These are phyloP conservation scores for Fagopyrum tataricum DNA, from an alignment of 148 eudicot species.

Conservation along the genomic window DNA sequence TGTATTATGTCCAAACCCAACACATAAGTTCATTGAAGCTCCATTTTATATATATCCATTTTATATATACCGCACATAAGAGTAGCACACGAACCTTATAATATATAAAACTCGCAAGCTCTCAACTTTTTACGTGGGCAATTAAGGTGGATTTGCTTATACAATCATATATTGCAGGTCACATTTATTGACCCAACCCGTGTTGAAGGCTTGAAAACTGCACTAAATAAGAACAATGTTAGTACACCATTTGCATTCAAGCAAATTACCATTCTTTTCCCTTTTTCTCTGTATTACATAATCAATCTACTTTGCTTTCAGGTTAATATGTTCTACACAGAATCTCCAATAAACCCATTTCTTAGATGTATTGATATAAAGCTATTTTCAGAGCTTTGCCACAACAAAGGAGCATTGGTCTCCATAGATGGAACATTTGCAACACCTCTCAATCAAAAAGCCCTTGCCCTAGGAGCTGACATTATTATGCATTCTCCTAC, in stretches of 20 bases:
- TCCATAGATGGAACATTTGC: constrained; percentile 89
- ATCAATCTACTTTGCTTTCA: constrained; percentile 5
- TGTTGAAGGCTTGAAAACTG: constrained; percentile 55
- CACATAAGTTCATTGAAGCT: too few relatives aligned
- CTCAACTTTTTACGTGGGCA: too few relatives aligned
- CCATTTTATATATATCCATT: too few relatives aligned
- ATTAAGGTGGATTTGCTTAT: too few relatives aligned
- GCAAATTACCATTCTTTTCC: neutral
- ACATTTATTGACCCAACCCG: constrained; percentile 90
- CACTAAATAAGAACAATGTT: constrained; percentile 60
- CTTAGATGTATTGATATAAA: constrained; percentile 86
- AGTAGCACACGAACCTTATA: too few relatives aligned
- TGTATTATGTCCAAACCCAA: too few relatives aligned
- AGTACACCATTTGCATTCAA: too few relatives aligned
- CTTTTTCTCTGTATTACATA: neutral
- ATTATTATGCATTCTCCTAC: constrained; percentile 76
- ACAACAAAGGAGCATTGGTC: constrained; percentile 74
- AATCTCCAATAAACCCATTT: constrained; percentile 94
- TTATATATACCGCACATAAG: too few relatives aligned
- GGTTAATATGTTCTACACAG: constrained; percentile 69
- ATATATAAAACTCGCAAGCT: too few relatives aligned
- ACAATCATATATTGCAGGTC: constrained; percentile 53
- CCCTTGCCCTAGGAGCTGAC: constrained; percentile 80
- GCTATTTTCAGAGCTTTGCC: constrained; percentile 84
- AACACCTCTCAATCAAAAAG: constrained; percentile 87